Evolutionary conservation across 2,329 filamentous ascomycete species (phyloP), one percentile per base, ranked within the genome.

Genomic region (Daldinia sp.): DNA sequence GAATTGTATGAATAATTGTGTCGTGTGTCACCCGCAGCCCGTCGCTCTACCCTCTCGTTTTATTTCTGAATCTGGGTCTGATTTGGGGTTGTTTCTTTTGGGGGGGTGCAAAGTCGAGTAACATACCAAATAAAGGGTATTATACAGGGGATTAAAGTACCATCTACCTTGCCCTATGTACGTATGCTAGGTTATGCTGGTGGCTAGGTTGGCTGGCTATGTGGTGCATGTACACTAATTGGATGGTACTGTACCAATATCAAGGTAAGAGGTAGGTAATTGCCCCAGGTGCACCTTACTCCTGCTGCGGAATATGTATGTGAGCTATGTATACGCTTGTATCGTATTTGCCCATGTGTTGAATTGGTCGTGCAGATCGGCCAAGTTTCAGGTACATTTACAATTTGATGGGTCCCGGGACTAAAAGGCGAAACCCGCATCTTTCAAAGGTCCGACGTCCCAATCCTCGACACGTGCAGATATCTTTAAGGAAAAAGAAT

Each of bases 341-440:
- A 19, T 39, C 7, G 15, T 21, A 39, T 17, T 21, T 47, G 43
- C 37, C 10, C 37, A 41, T 41, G 37, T 34, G 17, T n/a, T 62
- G 58, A 64, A 64, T 65, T 65, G 62, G 62, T 61, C 32, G 58
- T 63, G 65, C 65, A 67, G 65, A 68, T 66, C 65, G 50, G 30
- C 55, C 19, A 47, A 66, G 65, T 68, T 68, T 68, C 65, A 68
- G 65, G 65, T 66, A 66, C 63, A 63, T 53, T 47, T 43, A 61
- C 64, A 27, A 53, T 23, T 32, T 47, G 62, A 41, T 15, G 49
- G 49, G 49, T 37, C 30, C 13, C 32, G 21, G 21, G 21, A 52
- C 52, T 50, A 47, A n/a, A n/a, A 59, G 39, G 51, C 29, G 35
- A 39, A 61, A 52, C 65, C 62, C 65, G 56, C 64, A 61, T 54